These are phyloP conservation scores for Monilinia vaccinii-corymbosi DNA, from an alignment of 2,329 filamentous ascomycete species.

Conservation along the genomic window DNA sequence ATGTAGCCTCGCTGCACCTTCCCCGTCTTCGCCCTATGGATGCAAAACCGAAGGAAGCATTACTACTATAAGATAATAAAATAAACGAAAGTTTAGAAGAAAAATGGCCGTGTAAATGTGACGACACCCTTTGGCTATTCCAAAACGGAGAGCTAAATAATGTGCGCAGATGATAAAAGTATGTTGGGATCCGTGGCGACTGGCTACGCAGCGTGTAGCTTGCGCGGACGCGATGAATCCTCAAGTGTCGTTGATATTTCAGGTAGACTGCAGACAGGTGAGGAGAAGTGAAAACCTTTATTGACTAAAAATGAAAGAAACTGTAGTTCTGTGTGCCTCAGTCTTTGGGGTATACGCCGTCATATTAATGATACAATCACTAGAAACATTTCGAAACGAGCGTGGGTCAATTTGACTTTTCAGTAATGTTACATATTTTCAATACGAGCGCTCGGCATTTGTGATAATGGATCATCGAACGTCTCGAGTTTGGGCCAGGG, in stretches of 20 bases:
- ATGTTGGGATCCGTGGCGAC: background rate
- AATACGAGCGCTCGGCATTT: constrained; percentile 50
- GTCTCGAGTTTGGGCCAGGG: constrained; percentile 48
- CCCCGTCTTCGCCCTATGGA: background rate
- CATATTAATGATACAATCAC: constrained; percentile 21
- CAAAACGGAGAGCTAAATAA: background rate
- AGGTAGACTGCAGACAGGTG: background rate
- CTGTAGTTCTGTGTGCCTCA: constrained; percentile 23
- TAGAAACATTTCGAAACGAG: constrained; percentile 11
- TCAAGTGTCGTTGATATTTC: background rate
- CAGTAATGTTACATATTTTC: constrained; percentile 39
- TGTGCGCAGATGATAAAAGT: background rate
- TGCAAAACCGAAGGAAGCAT: background rate
- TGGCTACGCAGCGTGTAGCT: background rate
- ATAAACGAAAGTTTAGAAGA: background rate
- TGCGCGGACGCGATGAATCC: background rate
- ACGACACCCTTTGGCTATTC: background rate
- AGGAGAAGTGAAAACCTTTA: constrained; percentile 5
- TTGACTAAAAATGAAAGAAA: constrained; percentile 8
- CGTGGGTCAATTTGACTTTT: background rate
- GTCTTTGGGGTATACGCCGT: constrained; percentile 21
- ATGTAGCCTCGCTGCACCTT: background rate
- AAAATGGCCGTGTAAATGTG: background rate
- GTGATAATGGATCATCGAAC: constrained; percentile 47
- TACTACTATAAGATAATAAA: background rate